Conservation (phyloP, 495 filamentous ascomycete species). For the Chaetomium fimeti region DNA sequence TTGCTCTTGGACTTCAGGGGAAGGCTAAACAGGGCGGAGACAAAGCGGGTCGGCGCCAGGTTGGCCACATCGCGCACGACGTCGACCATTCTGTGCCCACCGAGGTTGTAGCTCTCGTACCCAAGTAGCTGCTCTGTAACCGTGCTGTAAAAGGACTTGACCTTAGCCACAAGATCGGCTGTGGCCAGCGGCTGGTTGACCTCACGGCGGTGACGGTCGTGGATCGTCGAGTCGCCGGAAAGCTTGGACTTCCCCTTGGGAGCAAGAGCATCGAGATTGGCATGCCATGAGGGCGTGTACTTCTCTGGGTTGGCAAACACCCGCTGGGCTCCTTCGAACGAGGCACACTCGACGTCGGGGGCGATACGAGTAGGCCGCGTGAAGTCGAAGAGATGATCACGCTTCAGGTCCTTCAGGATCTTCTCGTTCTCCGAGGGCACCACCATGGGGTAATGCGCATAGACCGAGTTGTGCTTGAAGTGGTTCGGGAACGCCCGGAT, state of each 20-base stretch:
- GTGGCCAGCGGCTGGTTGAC: conserved; percentile 59
- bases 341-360: conserved; percentile 54
- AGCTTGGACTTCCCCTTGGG: conserved; percentile 53
- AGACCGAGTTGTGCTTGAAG: conserved; percentile 77
- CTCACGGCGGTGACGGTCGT: conserved; percentile 50
- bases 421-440: conserved; percentile 64
- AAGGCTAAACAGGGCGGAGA: conserved; percentile 67
- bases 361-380: conserved; percentile 58
- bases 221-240: conserved; percentile 51
- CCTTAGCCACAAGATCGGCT: conserved; percentile 52
- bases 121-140: conserved; percentile 63
- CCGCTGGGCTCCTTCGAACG: conserved; percentile 61
- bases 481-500: conserved; percentile 75
- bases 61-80: conserved; percentile 76
- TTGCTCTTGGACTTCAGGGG: conserved; percentile 70
- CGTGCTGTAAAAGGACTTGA: conserved; percentile 64
- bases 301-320: conserved; percentile 60
- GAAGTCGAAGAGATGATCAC: conserved; percentile 70
- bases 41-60: conserved; percentile 69
- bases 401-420: conserved; percentile 70
- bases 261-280: conserved; percentile 52
- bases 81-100: conserved; percentile 67
- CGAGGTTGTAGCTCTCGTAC: conserved; percentile 58
- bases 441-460: conserved; percentile 86
- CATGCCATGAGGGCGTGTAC: conserved; percentile 66